phyloP scores from a whole-genome alignment of 2,329 filamentous ascomycete genomes.

The Xylariaceae sp. region DNA sequence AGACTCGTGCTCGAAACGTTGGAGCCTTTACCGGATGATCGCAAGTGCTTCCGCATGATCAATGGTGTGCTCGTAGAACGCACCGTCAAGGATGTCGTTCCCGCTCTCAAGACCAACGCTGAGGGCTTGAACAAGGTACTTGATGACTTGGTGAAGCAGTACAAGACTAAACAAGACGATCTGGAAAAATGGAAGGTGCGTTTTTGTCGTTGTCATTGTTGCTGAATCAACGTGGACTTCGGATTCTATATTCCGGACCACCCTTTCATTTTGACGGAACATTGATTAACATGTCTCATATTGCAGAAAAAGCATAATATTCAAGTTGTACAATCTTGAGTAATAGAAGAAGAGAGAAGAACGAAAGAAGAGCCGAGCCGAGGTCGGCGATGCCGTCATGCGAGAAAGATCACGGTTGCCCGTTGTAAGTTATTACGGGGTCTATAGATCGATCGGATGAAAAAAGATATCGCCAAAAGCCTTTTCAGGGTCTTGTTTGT shows the following conservation, averaged over 20 bases:
- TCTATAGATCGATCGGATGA: too few species aligned
- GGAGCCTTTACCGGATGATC: conserved; percentile 72
- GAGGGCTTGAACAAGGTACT: conserved; percentile 92
- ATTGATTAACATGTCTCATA: conserved; percentile 18
- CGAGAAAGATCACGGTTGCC: conserved; percentile 5
- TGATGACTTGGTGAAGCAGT: conserved; percentile 92
- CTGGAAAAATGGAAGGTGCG: conserved; percentile 96
- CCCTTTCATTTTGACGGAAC: conserved; percentile 7
- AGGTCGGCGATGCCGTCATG: conserved; percentile 10
- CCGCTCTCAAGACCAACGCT: conserved; percentile 86
- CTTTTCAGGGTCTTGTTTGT: too few species aligned
- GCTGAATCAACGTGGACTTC: conserved; percentile 3
- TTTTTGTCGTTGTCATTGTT: conserved; percentile 7
- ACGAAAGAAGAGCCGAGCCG: conserved; percentile 13
- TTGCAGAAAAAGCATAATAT: conserved; percentile 83
- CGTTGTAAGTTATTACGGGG: conserved; percentile 6
- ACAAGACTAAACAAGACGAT: conserved; percentile 90
- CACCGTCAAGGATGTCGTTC: conserved; percentile 88
- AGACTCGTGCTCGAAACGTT: conserved; percentile 95
- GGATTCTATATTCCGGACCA: conserved; percentile 12
- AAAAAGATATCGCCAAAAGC: too few species aligned
- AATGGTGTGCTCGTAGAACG: conserved; percentile 94
- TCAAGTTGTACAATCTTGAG: conserved; percentile 74
- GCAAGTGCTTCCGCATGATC: conserved; percentile 98
- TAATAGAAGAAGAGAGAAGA: conserved; percentile 11